phyloP scores from a whole-genome alignment of 805 yeast species.

The Cyberlindnera veronae region DNA sequence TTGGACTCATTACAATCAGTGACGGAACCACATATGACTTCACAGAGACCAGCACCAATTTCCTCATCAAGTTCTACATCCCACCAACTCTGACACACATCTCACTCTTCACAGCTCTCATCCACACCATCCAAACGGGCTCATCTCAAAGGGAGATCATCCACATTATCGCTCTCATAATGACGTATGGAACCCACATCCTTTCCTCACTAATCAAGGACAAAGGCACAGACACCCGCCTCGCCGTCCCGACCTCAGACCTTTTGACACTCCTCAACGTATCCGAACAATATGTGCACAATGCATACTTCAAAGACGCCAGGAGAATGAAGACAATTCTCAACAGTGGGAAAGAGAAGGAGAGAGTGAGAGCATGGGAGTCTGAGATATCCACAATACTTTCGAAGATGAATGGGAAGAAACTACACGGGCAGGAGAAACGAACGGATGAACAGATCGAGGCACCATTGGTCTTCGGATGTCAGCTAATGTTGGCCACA shows the following conservation, averaged over 20 bases:
- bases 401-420: no score
- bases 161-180: conserved; percentile 1
- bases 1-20: conserved; percentile 7
- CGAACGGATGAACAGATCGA: conserved; percentile 2
- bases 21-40: conserved; percentile 3
- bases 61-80: conserved; percentile 1
- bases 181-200: conserved; percentile 5
- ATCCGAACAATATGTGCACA: conserved; percentile 2
- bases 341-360: background rate
- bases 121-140: background rate
- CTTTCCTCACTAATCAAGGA: conserved; percentile 7
- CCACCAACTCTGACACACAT: conserved; percentile 2
- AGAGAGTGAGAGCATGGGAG: conserved; percentile 3
- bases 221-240: conserved; percentile 3
- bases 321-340: no score
- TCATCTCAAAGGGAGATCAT: conserved; percentile 2
- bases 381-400: background rate
- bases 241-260: conserved; percentile 10
- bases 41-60: conserved; percentile 1
- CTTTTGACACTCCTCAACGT: conserved; percentile 11
- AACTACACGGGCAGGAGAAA: background rate
- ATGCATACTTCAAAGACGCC: no score
- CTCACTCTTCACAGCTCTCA: conserved; percentile 3
- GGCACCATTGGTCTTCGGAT: background rate
- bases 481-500: no score